Evolutionary conservation across 1,284 basidiomycete genomes (phyloP).

Genomic region (Moesziomyces parantarcticus): DNA sequence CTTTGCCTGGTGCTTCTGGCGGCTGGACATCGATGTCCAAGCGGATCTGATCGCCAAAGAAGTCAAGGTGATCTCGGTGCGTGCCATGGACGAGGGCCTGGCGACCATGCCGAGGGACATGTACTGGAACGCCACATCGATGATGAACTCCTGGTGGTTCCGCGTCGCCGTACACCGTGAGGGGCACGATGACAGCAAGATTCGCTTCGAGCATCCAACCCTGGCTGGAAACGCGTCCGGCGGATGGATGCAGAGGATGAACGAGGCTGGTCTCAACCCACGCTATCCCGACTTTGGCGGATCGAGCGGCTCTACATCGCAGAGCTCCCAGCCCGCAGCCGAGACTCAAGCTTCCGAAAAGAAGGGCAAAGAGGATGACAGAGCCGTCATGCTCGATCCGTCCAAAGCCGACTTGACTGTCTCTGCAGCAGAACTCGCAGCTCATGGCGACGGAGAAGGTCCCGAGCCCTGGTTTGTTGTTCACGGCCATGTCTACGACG

Average conservation of each 20-base stretch:
- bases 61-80: slow-evolving; percentile 72
- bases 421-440: slow-evolving; percentile 71
- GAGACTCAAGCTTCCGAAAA: neutral
- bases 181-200: slow-evolving; percentile 52
- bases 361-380: slow-evolving; percentile 40
- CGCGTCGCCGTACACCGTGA: slow-evolving; percentile 72
- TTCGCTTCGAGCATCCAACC: slow-evolving; percentile 76
- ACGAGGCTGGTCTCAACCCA: slow-evolving; percentile 71
- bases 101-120: slow-evolving; percentile 73
- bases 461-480: slow-evolving; percentile 76
- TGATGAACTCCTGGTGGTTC: slow-evolving; percentile 77
- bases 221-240: slow-evolving; percentile 72
- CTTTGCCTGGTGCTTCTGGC: slow-evolving; percentile 79
- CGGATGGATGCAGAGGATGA: slow-evolving; percentile 77
- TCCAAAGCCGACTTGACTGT: slow-evolving; percentile 70
- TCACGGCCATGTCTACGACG: slow-evolving; percentile 73
- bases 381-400: slow-evolving; percentile 49
- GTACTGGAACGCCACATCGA: slow-evolving; percentile 71
- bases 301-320: neutral
- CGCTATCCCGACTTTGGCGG: slow-evolving; percentile 68
- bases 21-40: slow-evolving; percentile 69
- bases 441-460: slow-evolving; percentile 68
- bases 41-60: slow-evolving; percentile 68
- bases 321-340: neutral
- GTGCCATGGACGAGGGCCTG: slow-evolving; percentile 74